Evolutionary conservation across 2,329 filamentous ascomycete genomes (phyloP).

Genomic region (Alternaria alternata): DNA sequence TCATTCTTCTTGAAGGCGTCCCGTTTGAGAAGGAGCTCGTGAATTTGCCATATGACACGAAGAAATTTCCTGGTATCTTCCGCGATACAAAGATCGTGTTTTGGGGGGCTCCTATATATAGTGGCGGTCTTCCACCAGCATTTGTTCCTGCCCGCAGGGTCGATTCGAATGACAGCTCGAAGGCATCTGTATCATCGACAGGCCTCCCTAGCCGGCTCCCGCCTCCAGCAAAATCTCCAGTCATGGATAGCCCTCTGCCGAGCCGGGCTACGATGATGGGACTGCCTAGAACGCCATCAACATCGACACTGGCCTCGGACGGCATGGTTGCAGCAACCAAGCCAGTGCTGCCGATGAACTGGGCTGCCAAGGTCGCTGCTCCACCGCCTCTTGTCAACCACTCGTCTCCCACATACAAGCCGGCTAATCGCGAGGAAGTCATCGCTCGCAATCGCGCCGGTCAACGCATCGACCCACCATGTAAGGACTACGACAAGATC

Average conservation of each 20-base stretch:
- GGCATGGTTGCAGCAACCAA: constrained; percentile 16
- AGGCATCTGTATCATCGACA: constrained; percentile 28
- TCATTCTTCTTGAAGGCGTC: constrained; percentile 65
- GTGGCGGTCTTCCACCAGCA: background rate
- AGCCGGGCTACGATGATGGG: constrained; percentile 9
- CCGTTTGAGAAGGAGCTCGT: constrained; percentile 64
- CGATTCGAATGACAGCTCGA: constrained; percentile 10
- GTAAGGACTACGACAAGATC: constrained; percentile 61
- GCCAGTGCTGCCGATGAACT: constrained; percentile 26
- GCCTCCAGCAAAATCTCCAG: constrained; percentile 23
- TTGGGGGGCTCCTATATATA: constrained; percentile 9
- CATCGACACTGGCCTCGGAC: constrained; percentile 41
- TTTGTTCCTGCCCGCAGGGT: constrained; percentile 3
- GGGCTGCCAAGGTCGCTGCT: constrained; percentile 45
- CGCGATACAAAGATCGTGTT: constrained; percentile 58
- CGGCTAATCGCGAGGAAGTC: constrained; percentile 41
- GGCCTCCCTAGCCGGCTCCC: constrained; percentile 42
- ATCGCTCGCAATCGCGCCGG: constrained; percentile 66
- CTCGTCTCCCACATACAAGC: constrained; percentile 30
- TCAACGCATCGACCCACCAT: constrained; percentile 65
- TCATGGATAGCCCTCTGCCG: constrained; percentile 33
- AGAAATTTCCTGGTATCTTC: constrained; percentile 63
- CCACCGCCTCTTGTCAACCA: constrained; percentile 44
- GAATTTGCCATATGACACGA: constrained; percentile 59
- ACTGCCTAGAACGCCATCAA: constrained; percentile 39